Percentiles rank a stretch among this genome's conserved stretches.
Evolutionary conservation across 2,329 filamentous ascomycete species (phyloP).

Genomic region (Microcera coccophila): DNA sequence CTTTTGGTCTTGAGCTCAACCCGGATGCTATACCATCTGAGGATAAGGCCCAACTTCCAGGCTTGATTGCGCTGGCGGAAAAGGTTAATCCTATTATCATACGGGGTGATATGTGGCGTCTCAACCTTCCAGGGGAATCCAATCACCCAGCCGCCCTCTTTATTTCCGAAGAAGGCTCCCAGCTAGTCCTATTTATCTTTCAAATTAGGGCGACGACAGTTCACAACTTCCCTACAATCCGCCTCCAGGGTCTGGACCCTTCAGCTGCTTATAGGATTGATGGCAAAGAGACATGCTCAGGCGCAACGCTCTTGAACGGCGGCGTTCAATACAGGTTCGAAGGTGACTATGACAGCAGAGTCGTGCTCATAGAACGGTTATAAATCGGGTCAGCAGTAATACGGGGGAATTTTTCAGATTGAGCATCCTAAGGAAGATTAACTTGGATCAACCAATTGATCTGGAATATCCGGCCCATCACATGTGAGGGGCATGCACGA

Average conservation of each 20-base stretch:
- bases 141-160: constrained; percentile 62
- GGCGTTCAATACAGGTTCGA: constrained; percentile 53
- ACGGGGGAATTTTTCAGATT: no score
- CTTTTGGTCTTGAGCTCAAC: constrained; percentile 62
- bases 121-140: constrained; percentile 53
- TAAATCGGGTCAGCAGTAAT: constrained; percentile 1
- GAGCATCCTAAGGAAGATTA: no score
- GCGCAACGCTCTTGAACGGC: constrained; percentile 59
- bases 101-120: constrained; percentile 55
- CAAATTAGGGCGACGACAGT: constrained; percentile 48
- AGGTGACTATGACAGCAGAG: constrained; percentile 54
- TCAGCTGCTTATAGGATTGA: constrained; percentile 50
- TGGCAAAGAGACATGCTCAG: constrained; percentile 50
- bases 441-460: background rate
- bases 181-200: constrained; percentile 57
- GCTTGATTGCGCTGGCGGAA: constrained; percentile 51
- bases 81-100: constrained; percentile 58
- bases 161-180: constrained; percentile 46
- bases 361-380: constrained; percentile 50
- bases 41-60: constrained; percentile 52
- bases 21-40: constrained; percentile 47
- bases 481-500: background rate
- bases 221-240: constrained; percentile 53
- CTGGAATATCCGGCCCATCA: no score
- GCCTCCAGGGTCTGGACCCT: constrained; percentile 54